phyloP scores from a whole-genome alignment of 805 yeast genomes.

The Hanseniaspora occidentalis region DNA sequence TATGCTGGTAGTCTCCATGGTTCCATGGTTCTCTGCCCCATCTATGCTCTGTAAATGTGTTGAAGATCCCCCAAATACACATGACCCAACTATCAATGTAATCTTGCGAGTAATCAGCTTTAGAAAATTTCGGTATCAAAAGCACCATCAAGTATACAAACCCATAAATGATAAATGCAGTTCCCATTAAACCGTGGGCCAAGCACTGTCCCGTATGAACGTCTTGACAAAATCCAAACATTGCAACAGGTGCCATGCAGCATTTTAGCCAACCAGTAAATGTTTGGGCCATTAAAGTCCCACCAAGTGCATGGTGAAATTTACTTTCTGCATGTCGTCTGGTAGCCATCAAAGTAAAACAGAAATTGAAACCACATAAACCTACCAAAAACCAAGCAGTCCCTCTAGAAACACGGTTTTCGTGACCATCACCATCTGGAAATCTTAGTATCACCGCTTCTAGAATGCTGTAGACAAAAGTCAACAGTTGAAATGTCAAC shows the following conservation, averaged over 20 bases:
- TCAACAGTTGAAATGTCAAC: constrained; percentile 32
- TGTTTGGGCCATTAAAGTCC: constrained; percentile 33
- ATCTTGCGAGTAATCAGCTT: constrained; percentile 59
- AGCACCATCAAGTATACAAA: constrained; percentile 54
- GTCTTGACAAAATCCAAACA: constrained; percentile 79
- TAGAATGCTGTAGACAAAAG: constrained; percentile 37
- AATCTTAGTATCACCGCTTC: constrained; percentile 49
- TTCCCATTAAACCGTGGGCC: constrained; percentile 96
- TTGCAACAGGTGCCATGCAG: constrained; percentile 69
- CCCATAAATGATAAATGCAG: constrained; percentile 74
- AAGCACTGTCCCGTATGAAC: constrained; percentile 86
- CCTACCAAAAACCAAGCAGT: constrained; percentile 51
- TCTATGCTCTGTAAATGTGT: constrained; percentile 92
- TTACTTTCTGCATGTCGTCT: constrained; percentile 36
- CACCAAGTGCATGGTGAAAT: constrained; percentile 28
- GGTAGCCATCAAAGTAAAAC: constrained; percentile 41
- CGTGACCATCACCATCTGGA: constrained; percentile 54
- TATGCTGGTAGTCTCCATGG: constrained; percentile 90
- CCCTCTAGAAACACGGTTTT: constrained; percentile 54
- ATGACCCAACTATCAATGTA: constrained; percentile 71
- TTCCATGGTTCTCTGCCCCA: constrained; percentile 87
- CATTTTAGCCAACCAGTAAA: constrained; percentile 68
- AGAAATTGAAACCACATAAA: constrained; percentile 34
- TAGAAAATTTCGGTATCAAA: constrained; percentile 62
- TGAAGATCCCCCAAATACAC: constrained; percentile 84